A percentile compares a stretch with the other conserved stretches of the same genome.
These are phyloP conservation scores for Russula emetica DNA, from an alignment of 768 basidiomycete species.

Conservation along the genomic window DNA sequence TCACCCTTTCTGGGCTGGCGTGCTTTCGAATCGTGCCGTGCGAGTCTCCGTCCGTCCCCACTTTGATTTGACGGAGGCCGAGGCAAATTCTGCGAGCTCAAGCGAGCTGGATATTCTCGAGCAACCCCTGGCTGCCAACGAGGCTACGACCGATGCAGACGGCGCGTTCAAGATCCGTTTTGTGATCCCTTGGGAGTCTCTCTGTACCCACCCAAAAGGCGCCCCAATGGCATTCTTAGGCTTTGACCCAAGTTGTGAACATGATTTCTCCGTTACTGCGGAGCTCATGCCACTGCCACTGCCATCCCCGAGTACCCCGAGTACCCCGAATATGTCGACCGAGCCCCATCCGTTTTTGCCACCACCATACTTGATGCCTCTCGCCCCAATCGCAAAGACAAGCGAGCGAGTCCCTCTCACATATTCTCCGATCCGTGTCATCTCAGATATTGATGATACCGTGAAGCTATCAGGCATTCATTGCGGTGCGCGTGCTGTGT, in stretches of 20 bases:
- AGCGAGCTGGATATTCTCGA: conserved; percentile 15
- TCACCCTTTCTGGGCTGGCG: conserved; percentile 76
- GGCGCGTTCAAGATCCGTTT: conserved; percentile 71
- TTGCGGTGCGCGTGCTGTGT: conserved; percentile 73
- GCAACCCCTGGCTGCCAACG: conserved; percentile 45
- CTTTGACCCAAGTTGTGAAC: conserved; percentile 41
- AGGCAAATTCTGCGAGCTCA: conserved; percentile 31
- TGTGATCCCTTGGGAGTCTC: conserved; percentile 60
- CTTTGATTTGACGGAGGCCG: conserved; percentile 29
- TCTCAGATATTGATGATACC: conserved; percentile 95
- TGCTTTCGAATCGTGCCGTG: conserved; percentile 58
- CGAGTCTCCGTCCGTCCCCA: conserved; percentile 57
- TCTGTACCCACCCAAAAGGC: conserved; percentile 57
- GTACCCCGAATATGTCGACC: conserved; percentile 12
- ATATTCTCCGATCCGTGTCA: conserved; percentile 64
- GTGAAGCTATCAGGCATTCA: conserved; percentile 78
- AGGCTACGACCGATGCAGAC: conserved; percentile 57
- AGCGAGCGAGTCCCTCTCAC: conserved; percentile 43
- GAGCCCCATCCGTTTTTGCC: conserved; percentile 9
- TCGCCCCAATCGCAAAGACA: conserved; percentile 25
- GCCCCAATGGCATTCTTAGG: conserved; percentile 56
- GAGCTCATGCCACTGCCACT: conserved; percentile 44
- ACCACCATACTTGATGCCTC: not conserved
- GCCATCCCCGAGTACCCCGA: conserved; percentile 31
- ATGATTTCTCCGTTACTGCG: conserved; percentile 53